Evolutionary conservation across 208 protist genomes (phyloP).

Genomic region (Leptomonas pyrrhocoris): DNA sequence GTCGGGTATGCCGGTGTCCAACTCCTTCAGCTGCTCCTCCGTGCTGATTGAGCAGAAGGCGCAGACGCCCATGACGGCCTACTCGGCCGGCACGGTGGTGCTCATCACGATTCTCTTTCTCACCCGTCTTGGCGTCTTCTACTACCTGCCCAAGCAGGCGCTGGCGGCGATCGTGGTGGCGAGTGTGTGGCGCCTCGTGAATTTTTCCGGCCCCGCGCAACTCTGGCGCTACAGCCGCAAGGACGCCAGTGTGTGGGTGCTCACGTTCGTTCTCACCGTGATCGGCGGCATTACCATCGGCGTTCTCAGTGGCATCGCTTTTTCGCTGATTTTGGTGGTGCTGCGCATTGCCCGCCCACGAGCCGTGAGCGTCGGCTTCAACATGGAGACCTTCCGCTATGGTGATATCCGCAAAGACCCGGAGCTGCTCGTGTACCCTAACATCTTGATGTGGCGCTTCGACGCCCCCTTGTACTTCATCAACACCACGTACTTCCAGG

Average conservation of each 20-base stretch:
- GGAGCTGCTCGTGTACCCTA: constrained; percentile 68
- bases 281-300: constrained; percentile 57
- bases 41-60: constrained; percentile 55
- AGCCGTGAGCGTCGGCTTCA: constrained; percentile 58
- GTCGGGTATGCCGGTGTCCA: constrained; percentile 54
- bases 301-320: constrained; percentile 52
- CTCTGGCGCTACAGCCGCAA: constrained; percentile 58
- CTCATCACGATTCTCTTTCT: constrained; percentile 53
- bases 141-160: constrained; percentile 64
- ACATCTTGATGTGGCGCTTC: constrained; percentile 67
- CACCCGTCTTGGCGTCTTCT: constrained; percentile 53
- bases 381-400: constrained; percentile 51
- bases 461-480: constrained; percentile 66
- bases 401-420: constrained; percentile 58
- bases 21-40: constrained; percentile 62
- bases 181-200: constrained; percentile 54
- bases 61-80: constrained; percentile 48
- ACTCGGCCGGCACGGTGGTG: constrained; percentile 39
- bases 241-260: constrained; percentile 59
- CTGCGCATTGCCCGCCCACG: constrained; percentile 61
- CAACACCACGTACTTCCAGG: constrained; percentile 56
- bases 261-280: constrained; percentile 61
- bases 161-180: constrained; percentile 57
- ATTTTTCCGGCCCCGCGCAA: constrained; percentile 42
- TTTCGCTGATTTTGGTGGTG: constrained; percentile 61